Conservation (phyloP, 2,329 filamentous ascomycete genomes). For the Talaromyces sp. region DNA sequence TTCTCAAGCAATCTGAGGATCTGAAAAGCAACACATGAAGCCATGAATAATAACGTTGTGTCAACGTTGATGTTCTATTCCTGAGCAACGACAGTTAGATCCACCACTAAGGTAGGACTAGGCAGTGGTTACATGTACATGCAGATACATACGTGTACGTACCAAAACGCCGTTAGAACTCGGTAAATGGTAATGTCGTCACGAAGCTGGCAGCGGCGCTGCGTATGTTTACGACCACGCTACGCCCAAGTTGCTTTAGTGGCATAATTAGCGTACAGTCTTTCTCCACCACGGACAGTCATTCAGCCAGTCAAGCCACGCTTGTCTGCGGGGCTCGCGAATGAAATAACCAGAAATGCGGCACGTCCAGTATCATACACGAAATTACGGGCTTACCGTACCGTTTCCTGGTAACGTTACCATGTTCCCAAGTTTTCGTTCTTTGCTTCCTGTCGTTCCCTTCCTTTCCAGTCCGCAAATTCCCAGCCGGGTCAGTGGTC, state of each 20-base stretch:
- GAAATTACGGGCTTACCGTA: neutral
- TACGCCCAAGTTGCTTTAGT: neutral
- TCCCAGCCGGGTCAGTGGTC: slow-evolving; percentile 1
- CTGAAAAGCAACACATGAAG: neutral
- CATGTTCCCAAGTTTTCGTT: neutral
- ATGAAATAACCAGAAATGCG: slow-evolving; percentile 9
- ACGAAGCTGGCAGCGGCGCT: neutral
- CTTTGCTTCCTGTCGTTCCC: neutral
- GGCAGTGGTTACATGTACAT: neutral
- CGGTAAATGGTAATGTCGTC: neutral
- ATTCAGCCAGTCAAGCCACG: neutral
- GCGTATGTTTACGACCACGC: neutral
- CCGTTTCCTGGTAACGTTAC: slow-evolving; percentile 2
- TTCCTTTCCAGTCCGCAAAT: slow-evolving; percentile 1
- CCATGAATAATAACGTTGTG: slow-evolving; percentile 15
- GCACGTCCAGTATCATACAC: neutral
- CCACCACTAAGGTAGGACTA: neutral
- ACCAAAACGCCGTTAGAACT: neutral
- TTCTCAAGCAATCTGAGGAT: neutral
- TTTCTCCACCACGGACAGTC: neutral
- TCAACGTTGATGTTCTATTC: neutral
- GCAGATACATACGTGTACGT: neutral
- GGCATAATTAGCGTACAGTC: neutral
- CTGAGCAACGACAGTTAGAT: neutral
- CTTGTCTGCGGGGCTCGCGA: neutral